Base-by-base conservation (phyloP, 2,329 filamentous ascomycete genomes). In the Colletotrichum echinochloae region DNA sequence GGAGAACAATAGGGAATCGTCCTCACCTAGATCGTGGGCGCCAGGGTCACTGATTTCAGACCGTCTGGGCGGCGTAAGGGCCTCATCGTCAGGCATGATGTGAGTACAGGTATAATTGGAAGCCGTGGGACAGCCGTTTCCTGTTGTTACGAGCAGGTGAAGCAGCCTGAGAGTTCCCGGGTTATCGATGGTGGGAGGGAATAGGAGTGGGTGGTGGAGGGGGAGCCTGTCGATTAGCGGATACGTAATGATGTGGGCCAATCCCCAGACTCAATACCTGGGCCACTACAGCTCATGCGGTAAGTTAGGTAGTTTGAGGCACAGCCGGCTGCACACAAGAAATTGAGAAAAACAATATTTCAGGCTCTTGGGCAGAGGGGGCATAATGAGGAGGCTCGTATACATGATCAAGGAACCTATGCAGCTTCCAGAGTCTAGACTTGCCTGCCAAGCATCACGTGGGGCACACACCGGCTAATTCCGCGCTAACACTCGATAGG, bases 11-110 rank as follows among this genome's bases (percentile, higher is more conserved):
- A 55, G 60, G 48, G 52, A 44, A 33, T 18, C 16, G n/a, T 39
- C 12, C 74, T 41, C 77, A 90, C 89, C 85, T 71, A 90, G 81
- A 67, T 90, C 88, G 77, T 85, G 88, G 52, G 88, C 88, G 74
- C 89, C 89, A 59, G 88, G 84, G 74, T 90, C 88, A 52, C 84
- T 81, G 39, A 82, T 83, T 70, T 79, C 81, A 37, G 75, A 82
- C 73, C 79, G 79, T 64, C 76, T 76, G 8, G 84, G 83, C 57
- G 82, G 81, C 66, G 81, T 77, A 61, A 85, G 75, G 67, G 78
- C 82, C 73, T 80, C 77, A 60, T 81, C 77, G 69, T 79, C 77
- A 48, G 78, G 73, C 76, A 82, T 79, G 59, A 28, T 69, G 28
- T 23, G 35, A 18, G n/a, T 35, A 26, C 30, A 48, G 39, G 37